Percentiles rank a stretch among this genome's conserved stretches.
Conservation (phyloP, 2,329 filamentous ascomycete species). For the Penicillium brasilianum region DNA sequence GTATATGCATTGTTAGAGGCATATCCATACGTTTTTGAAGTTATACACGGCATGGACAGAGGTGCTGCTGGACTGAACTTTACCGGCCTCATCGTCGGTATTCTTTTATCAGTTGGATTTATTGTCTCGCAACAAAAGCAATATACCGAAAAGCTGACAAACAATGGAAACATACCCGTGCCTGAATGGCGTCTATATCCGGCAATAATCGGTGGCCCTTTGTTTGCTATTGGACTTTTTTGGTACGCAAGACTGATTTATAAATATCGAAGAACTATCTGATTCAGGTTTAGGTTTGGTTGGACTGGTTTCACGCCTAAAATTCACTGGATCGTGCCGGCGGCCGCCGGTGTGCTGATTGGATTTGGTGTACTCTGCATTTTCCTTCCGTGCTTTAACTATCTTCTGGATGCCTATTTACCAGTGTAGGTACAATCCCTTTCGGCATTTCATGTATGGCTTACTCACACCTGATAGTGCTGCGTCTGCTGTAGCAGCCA, state of each 20-base stretch:
- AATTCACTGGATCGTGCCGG: slow-evolving; percentile 37
- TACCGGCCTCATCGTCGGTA: slow-evolving; percentile 36
- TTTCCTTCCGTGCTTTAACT: slow-evolving; percentile 39
- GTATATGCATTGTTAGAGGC: slow-evolving; percentile 36
- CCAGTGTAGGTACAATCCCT: slow-evolving; percentile 37
- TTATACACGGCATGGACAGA: slow-evolving; percentile 34
- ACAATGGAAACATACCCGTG: slow-evolving; percentile 27
- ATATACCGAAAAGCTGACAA: slow-evolving; percentile 33
- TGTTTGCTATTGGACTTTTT: slow-evolving; percentile 42
- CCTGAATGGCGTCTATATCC: slow-evolving; percentile 39
- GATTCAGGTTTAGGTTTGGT: slow-evolving; percentile 31
- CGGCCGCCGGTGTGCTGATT: slow-evolving; percentile 29
- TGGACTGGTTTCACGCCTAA: slow-evolving; percentile 35
- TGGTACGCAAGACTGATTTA: slow-evolving; percentile 28
- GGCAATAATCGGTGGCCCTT: slow-evolving; percentile 32
- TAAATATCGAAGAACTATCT: neutral
- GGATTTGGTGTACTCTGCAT: slow-evolving; percentile 38
- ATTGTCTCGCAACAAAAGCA: slow-evolving; percentile 32
- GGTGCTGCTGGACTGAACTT: slow-evolving; percentile 39
- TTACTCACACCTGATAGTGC: slow-evolving; percentile 24
- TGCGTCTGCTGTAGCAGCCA: slow-evolving; percentile 42
- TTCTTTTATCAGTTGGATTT: slow-evolving; percentile 24
- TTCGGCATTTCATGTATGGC: neutral
- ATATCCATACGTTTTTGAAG: slow-evolving; percentile 38
- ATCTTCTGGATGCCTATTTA: slow-evolving; percentile 44